Evolutionary conservation across 495 filamentous ascomycete genomes (phyloP).

Genomic region (Tuber indicum): DNA sequence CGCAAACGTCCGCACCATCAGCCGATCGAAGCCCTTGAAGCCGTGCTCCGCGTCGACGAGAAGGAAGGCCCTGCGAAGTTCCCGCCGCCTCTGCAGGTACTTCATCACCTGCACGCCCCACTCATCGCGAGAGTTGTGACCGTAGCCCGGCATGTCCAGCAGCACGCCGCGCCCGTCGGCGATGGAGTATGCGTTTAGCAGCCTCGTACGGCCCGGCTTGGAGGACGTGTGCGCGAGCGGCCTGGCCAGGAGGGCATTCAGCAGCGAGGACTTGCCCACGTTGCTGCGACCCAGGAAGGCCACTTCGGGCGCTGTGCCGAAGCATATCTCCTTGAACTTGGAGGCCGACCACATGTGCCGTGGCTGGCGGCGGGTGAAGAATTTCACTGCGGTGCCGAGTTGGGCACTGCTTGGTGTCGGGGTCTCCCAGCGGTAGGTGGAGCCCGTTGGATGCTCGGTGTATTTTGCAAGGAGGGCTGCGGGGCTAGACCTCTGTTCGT

Average conservation of each 20-base stretch:
- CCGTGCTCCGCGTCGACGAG: constrained; percentile 76
- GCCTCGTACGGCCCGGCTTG: constrained; percentile 68
- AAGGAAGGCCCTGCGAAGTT: constrained; percentile 69
- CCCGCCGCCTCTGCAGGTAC: constrained; percentile 63
- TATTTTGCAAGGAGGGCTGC: constrained; percentile 5
- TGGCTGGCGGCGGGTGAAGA: constrained; percentile 60
- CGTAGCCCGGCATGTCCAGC: constrained; percentile 94
- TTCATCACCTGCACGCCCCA: constrained; percentile 87
- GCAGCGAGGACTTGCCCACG: constrained; percentile 80
- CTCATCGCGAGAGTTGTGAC: constrained; percentile 61
- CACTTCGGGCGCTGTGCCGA: constrained; percentile 56
- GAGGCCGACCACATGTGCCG: constrained; percentile 63
- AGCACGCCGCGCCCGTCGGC: constrained; percentile 55
- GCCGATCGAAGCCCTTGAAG: constrained; percentile 64
- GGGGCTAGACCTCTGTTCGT: neutral
- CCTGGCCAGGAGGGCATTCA: constrained; percentile 68
- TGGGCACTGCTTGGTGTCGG: constrained; percentile 49
- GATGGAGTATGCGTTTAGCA: constrained; percentile 81
- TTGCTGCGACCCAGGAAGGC: constrained; percentile 79
- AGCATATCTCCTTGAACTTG: constrained; percentile 62
- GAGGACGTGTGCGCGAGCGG: constrained; percentile 58
- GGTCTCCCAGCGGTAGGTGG: constrained; percentile 41
- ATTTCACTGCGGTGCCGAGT: constrained; percentile 51
- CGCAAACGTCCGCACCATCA: constrained; percentile 60
- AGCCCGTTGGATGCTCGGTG: constrained; percentile 10